Percentiles rank a stretch among this genome's conserved stretches.
These are phyloP conservation scores for Blastocystis sp. DNA, from an alignment of 352 stramenopile genomes.

Conservation along the genomic window DNA sequence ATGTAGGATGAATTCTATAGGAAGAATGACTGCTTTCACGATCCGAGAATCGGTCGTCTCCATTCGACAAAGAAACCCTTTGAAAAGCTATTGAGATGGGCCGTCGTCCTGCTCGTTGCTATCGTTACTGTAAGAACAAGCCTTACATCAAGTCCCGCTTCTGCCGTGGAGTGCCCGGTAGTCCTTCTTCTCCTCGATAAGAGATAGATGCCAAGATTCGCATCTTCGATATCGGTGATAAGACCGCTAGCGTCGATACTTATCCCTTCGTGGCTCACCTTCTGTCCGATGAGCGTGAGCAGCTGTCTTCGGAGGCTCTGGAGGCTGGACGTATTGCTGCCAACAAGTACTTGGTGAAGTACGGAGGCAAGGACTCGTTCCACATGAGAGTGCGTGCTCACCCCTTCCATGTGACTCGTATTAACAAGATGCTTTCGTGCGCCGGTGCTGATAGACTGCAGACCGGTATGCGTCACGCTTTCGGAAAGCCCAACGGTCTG, in stretches of 20 bases:
- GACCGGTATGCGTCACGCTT: conserved; percentile 96
- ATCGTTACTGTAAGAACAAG: conserved; percentile 99
- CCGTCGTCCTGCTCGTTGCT: conserved; percentile 81
- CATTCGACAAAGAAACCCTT: background rate
- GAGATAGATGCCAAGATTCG: conserved; percentile 83
- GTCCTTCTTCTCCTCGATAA: background rate
- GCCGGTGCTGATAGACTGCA: conserved; percentile 92
- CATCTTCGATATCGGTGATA: conserved; percentile 98
- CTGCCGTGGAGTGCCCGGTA: conserved; percentile 89
- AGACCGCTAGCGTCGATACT: conserved; percentile 89
- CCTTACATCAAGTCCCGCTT: conserved; percentile 99
- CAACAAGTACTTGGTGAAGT: conserved; percentile 97
- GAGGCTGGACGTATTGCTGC: conserved; percentile 92
- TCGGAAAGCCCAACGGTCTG: conserved; percentile 92
- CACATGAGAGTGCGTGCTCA: conserved; percentile 96
- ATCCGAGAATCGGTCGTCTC: background rate
- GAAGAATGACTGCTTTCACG: background rate
- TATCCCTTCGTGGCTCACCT: conserved; percentile 96
- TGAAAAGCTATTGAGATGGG: background rate
- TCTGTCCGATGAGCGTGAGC: conserved; percentile 73
- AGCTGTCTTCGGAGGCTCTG: conserved; percentile 88
- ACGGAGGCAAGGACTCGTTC: conserved; percentile 92
- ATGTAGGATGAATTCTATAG: background rate
- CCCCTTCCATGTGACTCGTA: conserved; percentile 95
- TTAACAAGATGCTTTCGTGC: conserved; percentile 99